These are phyloP conservation scores for Colletotrichum australisinense DNA, from an alignment of 2,329 filamentous ascomycete species.

Conservation along the genomic window DNA sequence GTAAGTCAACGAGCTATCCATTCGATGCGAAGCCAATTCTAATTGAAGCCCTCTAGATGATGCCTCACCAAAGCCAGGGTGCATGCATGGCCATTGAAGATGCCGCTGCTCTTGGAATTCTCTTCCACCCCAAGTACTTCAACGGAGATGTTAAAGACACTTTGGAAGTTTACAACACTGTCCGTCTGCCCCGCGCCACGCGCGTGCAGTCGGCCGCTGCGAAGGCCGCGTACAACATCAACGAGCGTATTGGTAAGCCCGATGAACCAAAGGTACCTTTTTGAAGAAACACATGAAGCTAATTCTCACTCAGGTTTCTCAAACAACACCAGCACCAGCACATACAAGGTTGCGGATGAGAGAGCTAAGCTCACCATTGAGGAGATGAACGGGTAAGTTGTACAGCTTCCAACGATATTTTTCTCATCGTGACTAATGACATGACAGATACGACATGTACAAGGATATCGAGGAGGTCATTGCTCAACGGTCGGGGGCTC, in stretches of 20 bases:
- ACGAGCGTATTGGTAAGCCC: conserved; percentile 67
- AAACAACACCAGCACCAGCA: conserved; percentile 64
- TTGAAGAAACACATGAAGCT: not conserved
- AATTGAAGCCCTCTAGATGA: conserved; percentile 17
- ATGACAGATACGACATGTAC: conserved; percentile 67
- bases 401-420: not conserved
- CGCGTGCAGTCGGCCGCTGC: conserved; percentile 68
- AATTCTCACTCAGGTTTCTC: conserved; percentile 62
- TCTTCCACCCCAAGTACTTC: conserved; percentile 64
- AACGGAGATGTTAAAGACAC: conserved; percentile 58
- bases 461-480: conserved; percentile 64
- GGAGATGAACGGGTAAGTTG: conserved; percentile 73
- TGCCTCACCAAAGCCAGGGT: conserved; percentile 75
- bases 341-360: conserved; percentile 72
- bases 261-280: not conserved
- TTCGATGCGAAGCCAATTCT: not conserved
- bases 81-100: conserved; percentile 78
- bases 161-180: conserved; percentile 61
- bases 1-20: conserved; percentile 46
- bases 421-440: not conserved
- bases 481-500: conserved; percentile 45
- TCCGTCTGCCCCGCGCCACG: conserved; percentile 65
- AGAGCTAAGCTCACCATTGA: conserved; percentile 73
- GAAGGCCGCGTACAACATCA: conserved; percentile 70
- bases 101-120: conserved; percentile 69